Evolutionary conservation across 2,329 filamentous ascomycete species (phyloP).

Genomic region (Paraphoma sp.): DNA sequence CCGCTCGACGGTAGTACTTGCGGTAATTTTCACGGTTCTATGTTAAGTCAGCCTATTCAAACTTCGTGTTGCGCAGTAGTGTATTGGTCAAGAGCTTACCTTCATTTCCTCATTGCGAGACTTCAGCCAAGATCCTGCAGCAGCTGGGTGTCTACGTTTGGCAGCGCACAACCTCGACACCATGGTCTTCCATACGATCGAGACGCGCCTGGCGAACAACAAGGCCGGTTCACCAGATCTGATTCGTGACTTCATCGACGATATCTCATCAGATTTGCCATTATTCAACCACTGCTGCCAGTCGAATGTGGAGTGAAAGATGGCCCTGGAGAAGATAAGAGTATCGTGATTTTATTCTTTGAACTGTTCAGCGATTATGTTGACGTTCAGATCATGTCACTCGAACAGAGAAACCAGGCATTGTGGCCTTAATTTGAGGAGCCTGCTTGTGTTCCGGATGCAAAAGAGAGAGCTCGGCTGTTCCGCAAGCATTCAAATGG

Average conservation of each 20-base stretch:
- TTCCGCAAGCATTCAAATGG: neutral
- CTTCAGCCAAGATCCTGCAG: slow-evolving; percentile 37
- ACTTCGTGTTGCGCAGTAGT: neutral
- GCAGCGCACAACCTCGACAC: slow-evolving; percentile 29
- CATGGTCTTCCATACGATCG: slow-evolving; percentile 40
- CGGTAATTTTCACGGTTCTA: neutral
- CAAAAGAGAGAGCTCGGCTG: neutral
- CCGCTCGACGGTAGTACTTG: neutral
- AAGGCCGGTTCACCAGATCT: slow-evolving; percentile 34
- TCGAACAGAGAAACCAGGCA: neutral
- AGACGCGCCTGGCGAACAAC: slow-evolving; percentile 43
- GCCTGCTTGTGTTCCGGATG: neutral
- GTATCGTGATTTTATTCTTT: slow-evolving; percentile 16
- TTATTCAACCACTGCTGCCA: slow-evolving; percentile 45
- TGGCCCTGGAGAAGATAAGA: slow-evolving; percentile 15
- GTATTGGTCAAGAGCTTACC: slow-evolving; percentile 15
- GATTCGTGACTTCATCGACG: slow-evolving; percentile 32
- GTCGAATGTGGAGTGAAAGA: slow-evolving; percentile 31
- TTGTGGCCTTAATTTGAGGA: neutral
- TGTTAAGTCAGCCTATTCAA: neutral
- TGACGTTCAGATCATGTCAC: slow-evolving; percentile 5
- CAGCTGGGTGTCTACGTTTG: slow-evolving; percentile 33
- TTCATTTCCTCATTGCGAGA: slow-evolving; percentile 32
- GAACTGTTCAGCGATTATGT: slow-evolving; percentile 23
- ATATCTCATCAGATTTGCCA: slow-evolving; percentile 34